Evolutionary conservation across 2,329 filamentous ascomycete species (phyloP), one percentile per base, ranked within the genome.

Genomic region (Cordyceps cicadae): DNA sequence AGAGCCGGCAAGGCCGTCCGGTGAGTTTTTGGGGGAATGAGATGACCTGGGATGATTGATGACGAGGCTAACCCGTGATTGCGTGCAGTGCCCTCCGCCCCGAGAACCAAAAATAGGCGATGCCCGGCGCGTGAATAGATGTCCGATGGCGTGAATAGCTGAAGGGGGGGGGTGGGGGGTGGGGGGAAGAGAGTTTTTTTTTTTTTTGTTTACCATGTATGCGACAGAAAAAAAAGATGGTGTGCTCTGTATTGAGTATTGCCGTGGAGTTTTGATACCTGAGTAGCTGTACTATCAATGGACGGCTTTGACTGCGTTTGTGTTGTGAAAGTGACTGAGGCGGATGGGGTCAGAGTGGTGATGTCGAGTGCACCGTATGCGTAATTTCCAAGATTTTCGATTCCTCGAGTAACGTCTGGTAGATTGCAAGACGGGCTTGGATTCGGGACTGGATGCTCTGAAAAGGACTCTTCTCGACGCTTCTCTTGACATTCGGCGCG

Each of bases 1-100:
- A 87, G 90, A 74, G 94, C 94, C 67, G 94, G 94, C 77, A 97
- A 97, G 87, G 90, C 94, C 70, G 94, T 99, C 72, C 89, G 93
- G 83, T 87, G 80, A 72, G 83, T 77, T 15, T 8, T 29, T 24
- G 24, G 24, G 3, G 2, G 24, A 24, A 24, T 24, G 24, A 24
- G 24, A 24, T 4, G 29, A 29, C 29, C 3, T 29, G n/a, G n/a
- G n/a, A n/a, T n/a, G n/a, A n/a, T n/a, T 41, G 53, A 49, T 26
- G 7, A 53, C 3, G 48, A 54, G n/a, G 55, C 65, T 69, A 65
- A 71, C 66, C 66, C 52, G 7, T 61, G 7, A 60, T 60, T 53
- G 66, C 66, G 34, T 37, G 14, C 12, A 87, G 86, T 70, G 81
- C 85, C 72, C 88, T 94, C 74, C 89, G 90, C 74, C 90, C 89